Evolutionary conservation across 2,329 filamentous ascomycete species (phyloP).

Genomic region (Colletotrichum sp.): DNA sequence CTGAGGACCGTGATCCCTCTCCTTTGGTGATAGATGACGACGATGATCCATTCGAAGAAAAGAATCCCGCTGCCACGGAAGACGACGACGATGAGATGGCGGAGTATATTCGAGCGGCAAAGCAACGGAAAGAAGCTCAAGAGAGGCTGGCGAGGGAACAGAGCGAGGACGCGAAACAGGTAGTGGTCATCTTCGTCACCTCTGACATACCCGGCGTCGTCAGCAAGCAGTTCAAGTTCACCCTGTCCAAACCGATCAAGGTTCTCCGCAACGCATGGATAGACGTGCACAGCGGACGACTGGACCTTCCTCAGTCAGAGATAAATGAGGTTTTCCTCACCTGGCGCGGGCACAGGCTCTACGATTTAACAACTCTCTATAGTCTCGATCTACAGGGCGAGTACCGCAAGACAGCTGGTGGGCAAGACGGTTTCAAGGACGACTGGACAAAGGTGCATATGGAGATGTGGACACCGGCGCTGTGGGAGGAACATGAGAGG

Average conservation of each 20-base stretch:
- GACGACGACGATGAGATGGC: conserved; percentile 44
- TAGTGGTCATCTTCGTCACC: conserved; percentile 51
- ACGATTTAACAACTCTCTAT: conserved; percentile 75
- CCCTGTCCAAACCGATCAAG: conserved; percentile 70
- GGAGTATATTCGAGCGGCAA: conserved; percentile 50
- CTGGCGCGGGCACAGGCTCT: conserved; percentile 76
- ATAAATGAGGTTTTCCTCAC: conserved; percentile 73
- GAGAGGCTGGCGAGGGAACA: conserved; percentile 42
- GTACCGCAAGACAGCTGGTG: conserved; percentile 45
- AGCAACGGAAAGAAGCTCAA: conserved; percentile 41
- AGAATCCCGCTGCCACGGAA: conserved; percentile 5
- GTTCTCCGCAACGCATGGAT: conserved; percentile 75
- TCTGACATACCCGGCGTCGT: conserved; percentile 68
- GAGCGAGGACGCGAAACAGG: conserved; percentile 25
- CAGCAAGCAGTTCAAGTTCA: conserved; percentile 63
- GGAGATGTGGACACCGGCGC: conserved; percentile 76
- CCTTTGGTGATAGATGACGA: conserved; percentile 25
- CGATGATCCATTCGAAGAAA: conserved; percentile 24
- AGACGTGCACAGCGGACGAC: conserved; percentile 54
- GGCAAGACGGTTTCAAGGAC: conserved; percentile 46
- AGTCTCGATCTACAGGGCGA: conserved; percentile 63
- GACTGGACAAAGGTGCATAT: conserved; percentile 70
- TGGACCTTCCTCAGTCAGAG: conserved; percentile 41
- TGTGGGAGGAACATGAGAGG: conserved; percentile 55
- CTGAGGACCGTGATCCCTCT: not conserved